Base-by-base conservation (phyloP, 2,329 filamentous ascomycete species). In the Aspergillus fructus region DNA sequence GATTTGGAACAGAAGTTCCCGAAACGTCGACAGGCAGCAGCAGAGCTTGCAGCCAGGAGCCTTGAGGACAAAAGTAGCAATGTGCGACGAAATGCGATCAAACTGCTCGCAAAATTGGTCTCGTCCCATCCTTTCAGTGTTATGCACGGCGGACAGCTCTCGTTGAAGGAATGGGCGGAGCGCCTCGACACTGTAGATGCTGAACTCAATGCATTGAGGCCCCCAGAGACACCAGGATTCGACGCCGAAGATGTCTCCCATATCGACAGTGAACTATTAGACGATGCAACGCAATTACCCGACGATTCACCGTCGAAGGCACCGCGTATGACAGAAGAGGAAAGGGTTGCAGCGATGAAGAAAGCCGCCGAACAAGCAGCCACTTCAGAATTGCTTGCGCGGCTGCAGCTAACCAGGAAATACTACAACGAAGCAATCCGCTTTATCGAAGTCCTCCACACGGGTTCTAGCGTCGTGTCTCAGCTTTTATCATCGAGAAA, bases 21-120 rank as follows among this genome's bases (percentile, higher is more conserved):
- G 39, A 97, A 97, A 76, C 85, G 93, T 55, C 84, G 94, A 59
- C 93, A 97, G 72, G 89, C 85, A 69, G 93, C 89, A 4, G 90
- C 93, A 2, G 91, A 97, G 71, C 80, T 97, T 24, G 93, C 94
- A 1, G 88, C 90, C 56, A 85, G 90, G 65, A 97, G 93, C 73
- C 81, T 99, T 3, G 91, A 97, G 73, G 96, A 99, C 78, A 97
- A 96, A 81, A 97, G 93, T 77, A 99, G 94, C 75, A 96, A 97
- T 68, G 94, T 99, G 33, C 85, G 94, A 60, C 85, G 93, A 58
- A 97, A 97, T 71, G 93, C 94, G 2, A 94, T 99, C 72, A 97
- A 96, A 74, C 79, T 99, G 6, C 82, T 99, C 1, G 90, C 88
- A 5, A 89, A 89, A 43, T 80, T 99, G 6, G 91, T 99, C 66